Conservation (phyloP, 257 asterid species). For the Knoxia roxburghii region DNA sequence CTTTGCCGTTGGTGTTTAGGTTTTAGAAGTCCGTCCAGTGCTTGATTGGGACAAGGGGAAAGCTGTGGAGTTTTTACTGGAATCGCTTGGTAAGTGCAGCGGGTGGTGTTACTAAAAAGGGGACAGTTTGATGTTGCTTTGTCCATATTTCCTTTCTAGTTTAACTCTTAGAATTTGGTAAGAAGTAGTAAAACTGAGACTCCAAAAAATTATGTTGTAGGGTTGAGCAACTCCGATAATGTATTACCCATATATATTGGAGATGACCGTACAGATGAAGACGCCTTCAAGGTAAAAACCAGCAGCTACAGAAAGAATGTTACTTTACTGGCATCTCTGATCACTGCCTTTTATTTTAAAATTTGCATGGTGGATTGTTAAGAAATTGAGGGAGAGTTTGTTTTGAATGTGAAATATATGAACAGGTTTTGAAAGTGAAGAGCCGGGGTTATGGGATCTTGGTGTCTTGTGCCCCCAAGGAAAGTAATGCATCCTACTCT, state of each 20-base stretch:
- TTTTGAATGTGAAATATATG: neutral
- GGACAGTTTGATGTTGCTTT: neutral
- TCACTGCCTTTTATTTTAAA: neutral
- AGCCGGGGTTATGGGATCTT: conserved; percentile 76
- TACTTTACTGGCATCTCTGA: neutral
- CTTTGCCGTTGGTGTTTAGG: conserved; percentile 32
- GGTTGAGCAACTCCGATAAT: conserved; percentile 56
- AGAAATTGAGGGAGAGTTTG: neutral
- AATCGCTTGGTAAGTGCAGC: conserved; percentile 75
- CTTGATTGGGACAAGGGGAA: conserved; percentile 96
- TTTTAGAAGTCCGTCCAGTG: conserved; percentile 86
- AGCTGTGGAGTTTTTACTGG: conserved; percentile 89
- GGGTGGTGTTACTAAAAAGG: neutral
- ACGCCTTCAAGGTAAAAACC: conserved; percentile 81
- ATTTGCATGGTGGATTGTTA: neutral
- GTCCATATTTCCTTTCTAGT: neutral
- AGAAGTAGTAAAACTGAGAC: neutral
- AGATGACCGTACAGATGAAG: conserved; percentile 97
- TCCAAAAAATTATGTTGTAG: conserved; percentile 28
- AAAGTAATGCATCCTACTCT: conserved; percentile 82
- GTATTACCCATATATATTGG: conserved; percentile 88
- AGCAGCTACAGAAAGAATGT: neutral
- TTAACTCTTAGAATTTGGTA: neutral
- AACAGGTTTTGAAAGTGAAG: conserved; percentile 66
- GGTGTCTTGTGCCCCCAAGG: conserved; percentile 81